Evolutionary conservation across 2,329 filamentous ascomycete genomes (phyloP).

Genomic region (Escovopsis sp.): DNA sequence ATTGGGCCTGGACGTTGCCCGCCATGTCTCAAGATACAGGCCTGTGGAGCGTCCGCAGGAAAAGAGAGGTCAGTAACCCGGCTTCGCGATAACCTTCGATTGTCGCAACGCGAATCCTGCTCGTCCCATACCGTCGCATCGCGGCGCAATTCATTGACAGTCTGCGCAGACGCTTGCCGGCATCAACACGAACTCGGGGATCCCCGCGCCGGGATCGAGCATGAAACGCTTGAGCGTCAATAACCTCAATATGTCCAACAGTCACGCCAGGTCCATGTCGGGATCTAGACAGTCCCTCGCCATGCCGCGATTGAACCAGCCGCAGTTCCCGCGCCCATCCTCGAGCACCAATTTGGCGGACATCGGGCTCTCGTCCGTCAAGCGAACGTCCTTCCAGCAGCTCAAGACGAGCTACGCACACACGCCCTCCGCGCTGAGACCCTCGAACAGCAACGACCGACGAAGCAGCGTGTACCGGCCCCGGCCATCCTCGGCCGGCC

Average conservation of each 20-base stretch:
- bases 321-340: conserved; percentile 71
- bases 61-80: conserved; percentile 58
- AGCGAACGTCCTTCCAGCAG: conserved; percentile 66
- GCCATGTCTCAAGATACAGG: conserved; percentile 75
- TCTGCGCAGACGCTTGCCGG: conserved; percentile 62
- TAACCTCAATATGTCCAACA: conserved; percentile 48
- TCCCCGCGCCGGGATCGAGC: conserved; percentile 82
- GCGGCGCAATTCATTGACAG: conserved; percentile 8
- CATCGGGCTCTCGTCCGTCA: conserved; percentile 67
- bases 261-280: conserved; percentile 66
- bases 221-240: conserved; percentile 86
- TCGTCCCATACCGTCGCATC: conserved; percentile 8
- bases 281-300: conserved; percentile 77
- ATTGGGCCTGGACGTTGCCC: background rate
- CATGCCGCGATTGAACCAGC: conserved; percentile 68
- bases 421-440: conserved; percentile 40
- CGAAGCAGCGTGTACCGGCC: conserved; percentile 71
- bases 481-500: conserved; percentile 52
- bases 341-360: conserved; percentile 71
- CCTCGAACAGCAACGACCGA: conserved; percentile 40
- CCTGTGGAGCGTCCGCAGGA: conserved; percentile 81
- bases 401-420: conserved; percentile 44
- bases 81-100: background rate
- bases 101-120: background rate
- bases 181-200: conserved; percentile 66